Base-by-base conservation (phyloP, 371 early-diverging fungal species). In the Dichotomocladium elegans region DNA sequence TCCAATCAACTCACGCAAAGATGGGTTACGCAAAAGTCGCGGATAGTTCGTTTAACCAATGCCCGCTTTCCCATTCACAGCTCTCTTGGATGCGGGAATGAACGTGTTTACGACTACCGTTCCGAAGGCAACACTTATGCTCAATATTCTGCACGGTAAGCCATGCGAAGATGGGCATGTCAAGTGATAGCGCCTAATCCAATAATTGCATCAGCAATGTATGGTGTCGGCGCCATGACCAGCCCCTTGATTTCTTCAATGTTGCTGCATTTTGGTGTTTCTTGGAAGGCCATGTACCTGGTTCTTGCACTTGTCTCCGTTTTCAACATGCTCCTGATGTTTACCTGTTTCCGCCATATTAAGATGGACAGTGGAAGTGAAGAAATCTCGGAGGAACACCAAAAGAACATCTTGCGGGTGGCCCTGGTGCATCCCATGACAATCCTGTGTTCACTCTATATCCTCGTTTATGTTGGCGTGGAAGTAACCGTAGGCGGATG, bases 91-190 rank as follows among this genome's bases (percentile, higher is more conserved):
- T 44, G 70, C 66, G 12, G 70, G 55, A 22, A 55, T 59, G 48
- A 69, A 69, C 34, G 70, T 69, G 3, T 65, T 55, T 42, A 42
- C 57, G 0, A 59, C 60, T 21, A 57, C 31, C 22, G 43, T 65
- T n/a, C 70, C 70, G 5, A 60, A 53, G 41, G 63, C 63, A 15
- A 65, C 66, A 1, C 27, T 65, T 15, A 55, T 65, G 55, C 45
- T 69, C 15, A 69, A 69, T 47, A 47, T 69, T 7, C 29, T 64
- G 7, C 70, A 69, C 53, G 70, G 69, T 68, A 68, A 55, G 37
- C 21, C 22, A 26, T n/a, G 9, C 22, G 8, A 21, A 31, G 15
- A 44, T 17, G 1, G 2, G 29, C n/a, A 22, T 43, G n/a, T 34
- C 21, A 25, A 12, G 11, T 30, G 12, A 11, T 10, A 21, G 27